A percentile compares a stretch with the other conserved stretches of the same genome.
Evolutionary conservation across 108 stramenopile genomes (phyloP).

Genomic region (Cyclotella atomus): DNA sequence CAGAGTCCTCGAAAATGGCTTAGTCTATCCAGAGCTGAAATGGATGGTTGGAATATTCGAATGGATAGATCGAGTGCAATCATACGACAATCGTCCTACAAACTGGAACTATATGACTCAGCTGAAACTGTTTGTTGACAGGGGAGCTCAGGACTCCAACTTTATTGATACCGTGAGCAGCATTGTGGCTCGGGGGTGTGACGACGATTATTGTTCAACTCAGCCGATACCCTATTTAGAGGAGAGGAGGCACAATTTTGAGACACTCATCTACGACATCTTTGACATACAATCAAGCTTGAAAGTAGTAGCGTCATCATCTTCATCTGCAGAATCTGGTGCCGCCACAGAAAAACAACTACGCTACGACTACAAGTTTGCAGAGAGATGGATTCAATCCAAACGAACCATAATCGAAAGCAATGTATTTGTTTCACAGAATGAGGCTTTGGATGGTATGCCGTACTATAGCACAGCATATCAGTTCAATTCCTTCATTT

Average conservation of each 20-base stretch:
- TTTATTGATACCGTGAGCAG: conserved; percentile 47
- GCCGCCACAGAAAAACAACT: neutral
- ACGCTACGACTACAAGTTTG: conserved; percentile 19
- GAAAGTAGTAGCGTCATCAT: neutral
- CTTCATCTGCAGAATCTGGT: neutral
- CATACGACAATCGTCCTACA: conserved; percentile 15
- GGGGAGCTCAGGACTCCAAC: conserved; percentile 12
- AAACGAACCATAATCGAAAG: conserved; percentile 34
- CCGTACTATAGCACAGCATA: conserved; percentile 33
- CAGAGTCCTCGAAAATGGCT: conserved; percentile 16
- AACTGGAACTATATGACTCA: conserved; percentile 42
- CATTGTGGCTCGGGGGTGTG: conserved; percentile 35
- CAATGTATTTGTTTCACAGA: conserved; percentile 26
- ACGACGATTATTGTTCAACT: conserved; percentile 29
- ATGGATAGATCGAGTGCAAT: conserved; percentile 39
- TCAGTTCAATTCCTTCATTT: conserved; percentile 25
- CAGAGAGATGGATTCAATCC: conserved; percentile 22
- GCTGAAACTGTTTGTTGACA: conserved; percentile 32
- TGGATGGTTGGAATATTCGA: conserved; percentile 38
- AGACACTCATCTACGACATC: conserved; percentile 30
- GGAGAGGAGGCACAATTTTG: conserved; percentile 34
- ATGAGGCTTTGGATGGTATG: conserved; percentile 9
- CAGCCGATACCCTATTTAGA: conserved; percentile 35
- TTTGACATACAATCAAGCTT: conserved; percentile 17
- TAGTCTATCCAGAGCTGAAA: conserved; percentile 35